Percentiles rank a stretch among this genome's conserved stretches.
Evolutionary conservation across 208 protist species (phyloP).

Genomic region (Tritrichomonas foetus): DNA sequence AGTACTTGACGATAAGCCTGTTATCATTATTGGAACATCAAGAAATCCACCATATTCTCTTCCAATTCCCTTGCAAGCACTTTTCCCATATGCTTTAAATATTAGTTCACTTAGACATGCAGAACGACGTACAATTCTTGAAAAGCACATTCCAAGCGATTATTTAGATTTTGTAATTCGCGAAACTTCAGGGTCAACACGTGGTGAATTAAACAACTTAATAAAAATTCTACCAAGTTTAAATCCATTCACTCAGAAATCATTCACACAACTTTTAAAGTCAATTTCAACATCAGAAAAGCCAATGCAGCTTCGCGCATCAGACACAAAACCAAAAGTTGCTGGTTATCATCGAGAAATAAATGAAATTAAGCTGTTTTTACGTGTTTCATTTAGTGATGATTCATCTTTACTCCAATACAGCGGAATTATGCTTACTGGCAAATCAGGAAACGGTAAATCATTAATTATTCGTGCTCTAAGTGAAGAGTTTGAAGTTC

Average conservation of each 20-base stretch:
- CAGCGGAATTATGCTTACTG: background rate
- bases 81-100: background rate
- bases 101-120: background rate
- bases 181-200: background rate
- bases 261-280: background rate
- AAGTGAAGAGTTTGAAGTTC: background rate
- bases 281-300: background rate
- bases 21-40: background rate
- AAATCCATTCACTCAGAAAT: background rate
- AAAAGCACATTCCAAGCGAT: background rate
- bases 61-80: background rate
- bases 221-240: background rate
- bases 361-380: background rate
- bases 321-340: background rate
- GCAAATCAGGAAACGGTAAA: background rate
- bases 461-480: background rate
- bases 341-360: background rate
- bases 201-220: background rate
- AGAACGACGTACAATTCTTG: background rate
- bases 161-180: background rate
- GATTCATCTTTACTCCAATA: background rate
- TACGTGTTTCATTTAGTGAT: background rate
- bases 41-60: background rate
- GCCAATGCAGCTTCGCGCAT: background rate
- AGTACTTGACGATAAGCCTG: background rate